These are phyloP conservation scores for Eragrostis nindensis DNA, from an alignment of 176 grass and related monocot genomes.

Conservation along the genomic window DNA sequence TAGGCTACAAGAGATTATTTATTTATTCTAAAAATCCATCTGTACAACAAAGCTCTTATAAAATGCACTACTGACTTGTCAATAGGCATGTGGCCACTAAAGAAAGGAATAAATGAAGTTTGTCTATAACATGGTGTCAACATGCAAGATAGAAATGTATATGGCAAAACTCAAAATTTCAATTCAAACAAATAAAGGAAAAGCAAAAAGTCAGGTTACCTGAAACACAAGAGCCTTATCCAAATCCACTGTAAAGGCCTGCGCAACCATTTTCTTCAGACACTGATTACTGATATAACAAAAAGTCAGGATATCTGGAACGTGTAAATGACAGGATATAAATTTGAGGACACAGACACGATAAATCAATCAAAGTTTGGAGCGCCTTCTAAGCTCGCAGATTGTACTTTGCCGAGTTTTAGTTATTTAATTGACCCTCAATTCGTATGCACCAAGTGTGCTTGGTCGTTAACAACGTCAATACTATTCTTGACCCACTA, in stretches of 20 bases:
- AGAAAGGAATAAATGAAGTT: not conserved
- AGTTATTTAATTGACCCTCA: conserved; percentile 11
- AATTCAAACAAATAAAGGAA: not conserved
- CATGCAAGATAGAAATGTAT: not conserved
- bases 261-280: conserved; percentile 67
- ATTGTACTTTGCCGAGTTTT: not conserved
- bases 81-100: not conserved
- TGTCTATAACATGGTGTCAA: not conserved
- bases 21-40: not conserved
- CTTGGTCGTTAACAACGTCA: not conserved
- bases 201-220: conserved; percentile 40
- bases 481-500: conserved; percentile 17
- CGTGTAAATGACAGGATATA: not conserved
- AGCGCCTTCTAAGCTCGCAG: not conserved
- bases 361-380: not conserved
- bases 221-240: conserved; percentile 93
- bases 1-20: not conserved
- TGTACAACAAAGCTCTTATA: not conserved
- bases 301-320: conserved; percentile 18
- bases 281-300: conserved; percentile 39
- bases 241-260: conserved; percentile 77
- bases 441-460: not conserved
- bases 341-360: not conserved
- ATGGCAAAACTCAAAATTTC: not conserved
- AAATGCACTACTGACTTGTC: not conserved